A percentile compares a stretch with the other conserved stretches of the same genome.
phyloP scores from a whole-genome alignment of 2,329 filamentous ascomycete species.

The Alternaria alternata region DNA sequence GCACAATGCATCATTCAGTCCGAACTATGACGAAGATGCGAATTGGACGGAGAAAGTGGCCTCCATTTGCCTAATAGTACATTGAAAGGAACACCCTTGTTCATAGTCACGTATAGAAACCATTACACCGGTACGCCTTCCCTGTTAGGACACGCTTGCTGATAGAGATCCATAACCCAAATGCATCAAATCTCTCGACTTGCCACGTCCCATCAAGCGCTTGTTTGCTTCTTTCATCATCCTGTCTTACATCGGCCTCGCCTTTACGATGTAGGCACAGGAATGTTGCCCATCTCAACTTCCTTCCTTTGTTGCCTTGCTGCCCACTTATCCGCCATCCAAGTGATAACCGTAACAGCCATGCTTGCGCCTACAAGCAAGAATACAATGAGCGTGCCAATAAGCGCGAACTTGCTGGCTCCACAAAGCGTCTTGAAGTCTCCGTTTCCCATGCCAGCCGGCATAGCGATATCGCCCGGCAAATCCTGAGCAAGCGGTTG shows the following conservation, averaged over 20 bases:
- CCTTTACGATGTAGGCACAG: slow-evolving; percentile 1
- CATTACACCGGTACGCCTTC: slow-evolving; percentile 16
- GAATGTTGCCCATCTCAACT: slow-evolving; percentile 33
- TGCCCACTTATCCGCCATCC: slow-evolving; percentile 50
- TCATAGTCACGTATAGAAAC: slow-evolving; percentile 1
- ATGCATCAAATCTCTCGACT: slow-evolving; percentile 1
- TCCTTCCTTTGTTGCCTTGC: slow-evolving; percentile 45
- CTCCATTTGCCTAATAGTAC: slow-evolving; percentile 7
- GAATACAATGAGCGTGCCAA: slow-evolving; percentile 53
- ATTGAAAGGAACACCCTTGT: slow-evolving; percentile 7
- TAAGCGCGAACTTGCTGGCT: slow-evolving; percentile 57
- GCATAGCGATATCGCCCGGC: slow-evolving; percentile 32
- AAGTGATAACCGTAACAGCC: slow-evolving; percentile 44
- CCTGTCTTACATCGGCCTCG: neutral
- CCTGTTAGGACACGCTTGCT: slow-evolving; percentile 4
- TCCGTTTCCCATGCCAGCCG: slow-evolving; percentile 43
- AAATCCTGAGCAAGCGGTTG: slow-evolving; percentile 22
- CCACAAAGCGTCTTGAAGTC: slow-evolving; percentile 52
- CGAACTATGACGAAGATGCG: neutral
- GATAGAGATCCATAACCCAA: slow-evolving; percentile 1
- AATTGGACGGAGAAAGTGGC: neutral
- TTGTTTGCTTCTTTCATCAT: neutral
- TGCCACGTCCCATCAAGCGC: neutral
- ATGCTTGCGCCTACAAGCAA: slow-evolving; percentile 48
- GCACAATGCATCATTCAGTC: slow-evolving; percentile 1